Evolutionary conservation across 2,329 filamentous ascomycete species (phyloP).

Genomic region (Colletotrichum godetiae): DNA sequence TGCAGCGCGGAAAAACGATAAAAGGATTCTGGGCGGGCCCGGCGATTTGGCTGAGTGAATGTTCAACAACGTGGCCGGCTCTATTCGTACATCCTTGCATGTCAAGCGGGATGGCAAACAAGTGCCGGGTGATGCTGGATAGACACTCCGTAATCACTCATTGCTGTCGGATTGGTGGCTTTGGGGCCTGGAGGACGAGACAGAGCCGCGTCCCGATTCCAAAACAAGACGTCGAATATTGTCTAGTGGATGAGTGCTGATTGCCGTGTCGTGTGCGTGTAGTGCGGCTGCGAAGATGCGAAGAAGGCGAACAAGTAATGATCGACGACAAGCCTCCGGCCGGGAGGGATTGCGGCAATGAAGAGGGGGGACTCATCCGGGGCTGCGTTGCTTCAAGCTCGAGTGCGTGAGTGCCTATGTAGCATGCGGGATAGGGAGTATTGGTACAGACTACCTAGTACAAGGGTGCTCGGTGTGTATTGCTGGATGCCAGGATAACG

Average conservation of each 20-base stretch:
- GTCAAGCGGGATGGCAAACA: not conserved
- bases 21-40: not conserved
- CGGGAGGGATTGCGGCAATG: not conserved
- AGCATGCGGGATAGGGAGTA: too few relatives aligned
- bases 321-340: slow-evolving; percentile 16
- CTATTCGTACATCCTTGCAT: not conserved
- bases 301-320: slow-evolving; percentile 18
- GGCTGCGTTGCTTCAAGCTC: too few relatives aligned
- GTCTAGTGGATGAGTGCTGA: not conserved
- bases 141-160: not conserved
- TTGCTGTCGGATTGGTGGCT: not conserved
- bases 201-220: not conserved
- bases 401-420: not conserved
- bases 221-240: not conserved
- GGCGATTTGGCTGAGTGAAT: slow-evolving; percentile 9
- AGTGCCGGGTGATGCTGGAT: not conserved
- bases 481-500: not conserved
- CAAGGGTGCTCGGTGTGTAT: not conserved
- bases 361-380: not conserved
- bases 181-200: not conserved
- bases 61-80: slow-evolving; percentile 20
- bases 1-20: not conserved
- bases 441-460: too few relatives aligned
- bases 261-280: not conserved
- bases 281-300: slow-evolving; percentile 5